These are phyloP conservation scores for Pseudogymnoascus sp. DNA, from an alignment of 2,329 filamentous ascomycete species.

Conservation along the genomic window DNA sequence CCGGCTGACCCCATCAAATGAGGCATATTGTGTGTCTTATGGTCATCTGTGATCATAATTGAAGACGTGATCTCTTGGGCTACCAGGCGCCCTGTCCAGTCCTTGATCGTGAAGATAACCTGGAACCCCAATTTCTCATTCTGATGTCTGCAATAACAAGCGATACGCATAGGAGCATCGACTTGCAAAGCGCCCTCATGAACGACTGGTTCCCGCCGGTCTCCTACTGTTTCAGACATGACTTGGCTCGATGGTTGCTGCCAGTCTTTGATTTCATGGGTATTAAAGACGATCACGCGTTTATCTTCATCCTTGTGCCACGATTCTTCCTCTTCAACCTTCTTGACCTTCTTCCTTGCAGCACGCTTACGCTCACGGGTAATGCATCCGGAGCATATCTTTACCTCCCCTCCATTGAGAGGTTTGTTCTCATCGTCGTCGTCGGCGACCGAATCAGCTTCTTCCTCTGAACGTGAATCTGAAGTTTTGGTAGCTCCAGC, in stretches of 20 bases:
- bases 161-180: slow-evolving; percentile 87
- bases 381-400: slow-evolving; percentile 88
- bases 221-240: slow-evolving; percentile 38
- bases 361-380: slow-evolving; percentile 85
- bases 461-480: slow-evolving; percentile 16
- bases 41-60: slow-evolving; percentile 96
- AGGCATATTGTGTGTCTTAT: slow-evolving; percentile 68
- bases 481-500: slow-evolving; percentile 33
- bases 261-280: slow-evolving; percentile 80
- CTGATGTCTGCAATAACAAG: slow-evolving; percentile 94
- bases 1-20: slow-evolving; percentile 16
- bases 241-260: slow-evolving; percentile 51
- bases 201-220: slow-evolving; percentile 39
- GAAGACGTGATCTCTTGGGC: slow-evolving; percentile 79
- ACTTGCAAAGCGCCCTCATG: slow-evolving; percentile 63
- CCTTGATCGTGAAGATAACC: slow-evolving; percentile 92
- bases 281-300: slow-evolving; percentile 86
- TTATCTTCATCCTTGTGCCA: slow-evolving; percentile 76
- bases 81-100: slow-evolving; percentile 66
- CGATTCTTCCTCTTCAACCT: slow-evolving; percentile 82
- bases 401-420: slow-evolving; percentile 84
- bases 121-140: slow-evolving; percentile 86
- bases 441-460: slow-evolving; percentile 41
- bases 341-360: slow-evolving; percentile 86
- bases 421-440: slow-evolving; percentile 54